A percentile compares a stretch with the other conserved stretches of the same genome.
These are phyloP conservation scores for Cornus suecica DNA, from an alignment of 148 eudicot genomes.

Conservation along the genomic window DNA sequence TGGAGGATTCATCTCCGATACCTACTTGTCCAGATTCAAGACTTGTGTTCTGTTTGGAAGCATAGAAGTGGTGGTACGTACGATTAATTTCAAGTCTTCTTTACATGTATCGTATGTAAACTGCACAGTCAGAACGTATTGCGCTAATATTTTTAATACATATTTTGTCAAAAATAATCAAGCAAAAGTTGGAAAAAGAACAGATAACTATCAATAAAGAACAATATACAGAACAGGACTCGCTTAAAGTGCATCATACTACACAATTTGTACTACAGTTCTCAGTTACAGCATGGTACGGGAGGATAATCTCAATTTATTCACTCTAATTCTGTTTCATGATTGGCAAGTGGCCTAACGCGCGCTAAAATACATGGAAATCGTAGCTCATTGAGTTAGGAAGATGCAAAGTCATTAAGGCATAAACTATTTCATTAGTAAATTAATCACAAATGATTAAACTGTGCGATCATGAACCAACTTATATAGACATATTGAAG, in stretches of 20 bases:
- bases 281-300: too few relatives aligned
- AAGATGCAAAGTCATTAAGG: neutral
- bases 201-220: too few relatives aligned
- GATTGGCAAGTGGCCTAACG: neutral
- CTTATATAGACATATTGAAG: neutral
- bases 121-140: neutral
- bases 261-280: too few relatives aligned
- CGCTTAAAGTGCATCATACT: too few relatives aligned
- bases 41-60: constrained; percentile 39
- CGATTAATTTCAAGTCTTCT: neutral
- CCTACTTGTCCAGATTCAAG: constrained; percentile 54
- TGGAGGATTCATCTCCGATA: constrained; percentile 50
- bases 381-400: neutral
- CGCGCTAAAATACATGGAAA: too few relatives aligned
- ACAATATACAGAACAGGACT: too few relatives aligned
- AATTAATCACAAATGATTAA: neutral
- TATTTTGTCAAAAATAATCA: neutral
- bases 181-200: neutral
- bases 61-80: constrained; percentile 41
- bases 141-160: too few relatives aligned
- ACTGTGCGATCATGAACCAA: neutral
- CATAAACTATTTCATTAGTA: neutral
- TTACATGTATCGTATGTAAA: neutral
- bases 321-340: neutral
- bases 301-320: neutral